Base-by-base conservation (phyloP, 78 protist species). In the Dictyostelium capitatum region DNA sequence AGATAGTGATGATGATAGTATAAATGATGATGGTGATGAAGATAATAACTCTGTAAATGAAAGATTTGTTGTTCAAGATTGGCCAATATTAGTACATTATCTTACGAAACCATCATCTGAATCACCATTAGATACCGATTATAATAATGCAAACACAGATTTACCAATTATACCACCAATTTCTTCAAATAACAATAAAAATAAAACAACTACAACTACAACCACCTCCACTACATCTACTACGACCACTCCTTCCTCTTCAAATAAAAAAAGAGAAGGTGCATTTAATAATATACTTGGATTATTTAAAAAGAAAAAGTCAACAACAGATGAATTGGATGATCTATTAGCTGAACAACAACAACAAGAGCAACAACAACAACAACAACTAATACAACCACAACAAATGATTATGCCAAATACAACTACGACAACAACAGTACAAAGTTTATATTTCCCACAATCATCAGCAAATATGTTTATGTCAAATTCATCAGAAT, bases 11-110 rank as follows among this genome's bases (percentile, higher is more conserved):
- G 14, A 43, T 25, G 59, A 50, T 3, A 77, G 41, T 19, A 28
- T 37, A 6, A 30, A 70, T 1, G 37, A 20, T 15, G 64, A 48
- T 4, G 30, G 43, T 7, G 62, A 28, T 9, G 47, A 30, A 1
- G 65, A 23, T 20, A 14, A 51, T 17, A 43, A 77, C 3, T 20
- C 43, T 0, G 64, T 48, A 59, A 54, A 80, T 23, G 89, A 90
- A 37, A 54, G 72, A 64, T 57, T 67, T 46, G 37, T 53, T 14
- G 82, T 91, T 51, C 95, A 91, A 74, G 90, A 82, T 56, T 91
- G 54, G 75, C 95, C 95, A 12, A 79, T 91, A 32, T 47, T 91
- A 4, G 95, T 91, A 17, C 95, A 91, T 43, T 91, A 91, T 54
- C 41, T 91, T 25, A 77, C 93, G 0, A 80, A 74, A 25, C 85